Percentiles rank a stretch among this genome's conserved stretches.
These are phyloP conservation scores for Candida neerlandica DNA, from an alignment of 1,139 yeast genomes.

Conservation along the genomic window DNA sequence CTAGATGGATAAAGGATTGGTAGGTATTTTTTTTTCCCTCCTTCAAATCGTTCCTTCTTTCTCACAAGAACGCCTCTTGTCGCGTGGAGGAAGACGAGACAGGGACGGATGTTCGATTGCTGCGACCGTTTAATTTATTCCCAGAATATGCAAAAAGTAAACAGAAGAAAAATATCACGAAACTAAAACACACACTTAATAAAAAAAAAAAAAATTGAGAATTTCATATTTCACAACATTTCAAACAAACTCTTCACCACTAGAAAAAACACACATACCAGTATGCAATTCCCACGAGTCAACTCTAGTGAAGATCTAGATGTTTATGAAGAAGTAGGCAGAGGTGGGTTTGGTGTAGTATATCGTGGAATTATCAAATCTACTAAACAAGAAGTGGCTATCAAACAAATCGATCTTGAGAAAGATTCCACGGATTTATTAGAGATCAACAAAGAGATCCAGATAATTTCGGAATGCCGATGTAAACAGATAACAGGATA, in stretches of 20 bases:
- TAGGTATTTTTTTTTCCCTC: background rate
- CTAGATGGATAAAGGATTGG: background rate
- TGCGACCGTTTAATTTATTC: background rate
- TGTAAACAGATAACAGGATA: slow-evolving; percentile 68
- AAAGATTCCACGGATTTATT: slow-evolving; percentile 72
- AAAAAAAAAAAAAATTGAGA: background rate
- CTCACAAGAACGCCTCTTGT: background rate
- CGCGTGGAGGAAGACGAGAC: background rate
- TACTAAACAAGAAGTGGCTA: slow-evolving; percentile 57
- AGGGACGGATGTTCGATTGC: background rate
- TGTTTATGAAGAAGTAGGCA: slow-evolving; percentile 76
- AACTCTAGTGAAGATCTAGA: slow-evolving; percentile 39
- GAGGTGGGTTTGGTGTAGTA: slow-evolving; percentile 89
- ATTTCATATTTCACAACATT: slow-evolving; percentile 3
- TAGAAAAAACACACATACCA: background rate
- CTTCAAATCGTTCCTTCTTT: too few species aligned
- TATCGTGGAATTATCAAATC: slow-evolving; percentile 67
- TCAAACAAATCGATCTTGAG: slow-evolving; percentile 79
- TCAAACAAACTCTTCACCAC: background rate
- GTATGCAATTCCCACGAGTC: slow-evolving; percentile 8
- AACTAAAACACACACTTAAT: too few species aligned
- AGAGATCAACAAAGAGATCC: slow-evolving; percentile 80
- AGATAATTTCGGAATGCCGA: slow-evolving; percentile 73
- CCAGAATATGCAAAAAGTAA: background rate
- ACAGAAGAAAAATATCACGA: background rate